Evolutionary conservation across 108 stramenopile genomes (phyloP).

Genomic region (Stephanodiscus triporus): DNA sequence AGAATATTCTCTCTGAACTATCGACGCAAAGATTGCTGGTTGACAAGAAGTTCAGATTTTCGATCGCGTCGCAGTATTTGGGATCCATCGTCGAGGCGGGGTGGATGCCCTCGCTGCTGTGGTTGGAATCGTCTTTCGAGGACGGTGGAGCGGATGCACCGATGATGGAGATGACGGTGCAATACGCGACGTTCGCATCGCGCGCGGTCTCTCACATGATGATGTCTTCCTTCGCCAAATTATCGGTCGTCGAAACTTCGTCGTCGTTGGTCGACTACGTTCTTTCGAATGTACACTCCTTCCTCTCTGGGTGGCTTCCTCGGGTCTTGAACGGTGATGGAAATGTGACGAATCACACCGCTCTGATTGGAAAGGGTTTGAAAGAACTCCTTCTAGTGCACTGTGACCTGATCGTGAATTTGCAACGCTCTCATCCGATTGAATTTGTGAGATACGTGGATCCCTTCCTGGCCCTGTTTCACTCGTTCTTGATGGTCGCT

Average conservation of each 20-base stretch:
- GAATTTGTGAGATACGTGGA: conserved; percentile 32
- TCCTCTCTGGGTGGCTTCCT: conserved; percentile 35
- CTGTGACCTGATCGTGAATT: conserved; percentile 29
- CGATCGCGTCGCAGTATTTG: conserved; percentile 27
- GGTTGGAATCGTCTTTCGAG: conserved; percentile 1
- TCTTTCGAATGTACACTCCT: conserved; percentile 20
- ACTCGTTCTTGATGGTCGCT: conserved; percentile 16
- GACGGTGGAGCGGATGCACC: background rate
- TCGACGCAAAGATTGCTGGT: conserved; percentile 35
- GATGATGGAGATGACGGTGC: background rate
- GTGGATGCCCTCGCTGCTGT: conserved; percentile 21
- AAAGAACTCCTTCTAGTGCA: conserved; percentile 33
- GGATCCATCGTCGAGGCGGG: conserved; percentile 29
- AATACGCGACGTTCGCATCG: conserved; percentile 35
- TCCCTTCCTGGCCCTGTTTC: conserved; percentile 39
- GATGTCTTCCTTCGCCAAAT: conserved; percentile 23
- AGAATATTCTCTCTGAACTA: conserved; percentile 27
- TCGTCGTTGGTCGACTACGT: conserved; percentile 22
- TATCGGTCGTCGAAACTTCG: conserved; percentile 17
- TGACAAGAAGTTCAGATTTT: conserved; percentile 36
- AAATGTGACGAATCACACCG: background rate
- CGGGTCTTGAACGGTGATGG: background rate
- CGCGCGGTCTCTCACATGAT: conserved; percentile 32
- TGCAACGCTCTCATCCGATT: conserved; percentile 29
- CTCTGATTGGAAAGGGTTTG: background rate